These are phyloP conservation scores for Dysphania ambrosioides DNA, from an alignment of 148 eudicot species.

Conservation along the genomic window DNA sequence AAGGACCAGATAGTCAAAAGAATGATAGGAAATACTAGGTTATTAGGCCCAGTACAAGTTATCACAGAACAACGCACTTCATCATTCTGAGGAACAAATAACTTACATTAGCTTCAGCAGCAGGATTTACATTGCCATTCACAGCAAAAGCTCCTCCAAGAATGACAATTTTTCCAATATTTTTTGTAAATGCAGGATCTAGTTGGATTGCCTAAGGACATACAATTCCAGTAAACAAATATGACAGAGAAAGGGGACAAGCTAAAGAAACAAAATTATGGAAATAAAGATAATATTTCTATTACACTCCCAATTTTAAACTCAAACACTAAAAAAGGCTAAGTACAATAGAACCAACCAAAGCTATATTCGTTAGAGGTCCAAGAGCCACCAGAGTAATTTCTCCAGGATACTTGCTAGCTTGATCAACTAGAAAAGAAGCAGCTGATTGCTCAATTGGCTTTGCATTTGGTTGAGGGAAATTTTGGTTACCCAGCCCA, in stretches of 20 bases:
- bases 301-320: neutral
- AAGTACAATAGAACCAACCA: conserved; percentile 46
- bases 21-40: neutral
- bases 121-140: conserved; percentile 96
- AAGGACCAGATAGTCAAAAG: conserved; percentile 14
- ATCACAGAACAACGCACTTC: neutral
- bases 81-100: neutral
- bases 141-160: conserved; percentile 96
- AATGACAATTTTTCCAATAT: conserved; percentile 66
- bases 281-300: neutral
- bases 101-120: conserved; percentile 94
- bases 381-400: conserved; percentile 90
- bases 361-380: conserved; percentile 87
- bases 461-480: conserved; percentile 79
- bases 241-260: neutral
- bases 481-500: conserved; percentile 96
- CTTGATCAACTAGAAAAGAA: conserved; percentile 65
- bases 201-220: conserved; percentile 60
- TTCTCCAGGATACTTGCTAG: conserved; percentile 70
- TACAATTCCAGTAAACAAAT: conserved; percentile 10
- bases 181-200: conserved; percentile 64
- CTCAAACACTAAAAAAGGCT: neutral
- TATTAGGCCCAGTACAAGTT: neutral
- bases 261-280: neutral
- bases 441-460: conserved; percentile 74